A percentile compares a stretch with the other conserved stretches of the same genome.
Conservation (phyloP, 2,329 filamentous ascomycete genomes). For the Xylariaceae sp. region DNA sequence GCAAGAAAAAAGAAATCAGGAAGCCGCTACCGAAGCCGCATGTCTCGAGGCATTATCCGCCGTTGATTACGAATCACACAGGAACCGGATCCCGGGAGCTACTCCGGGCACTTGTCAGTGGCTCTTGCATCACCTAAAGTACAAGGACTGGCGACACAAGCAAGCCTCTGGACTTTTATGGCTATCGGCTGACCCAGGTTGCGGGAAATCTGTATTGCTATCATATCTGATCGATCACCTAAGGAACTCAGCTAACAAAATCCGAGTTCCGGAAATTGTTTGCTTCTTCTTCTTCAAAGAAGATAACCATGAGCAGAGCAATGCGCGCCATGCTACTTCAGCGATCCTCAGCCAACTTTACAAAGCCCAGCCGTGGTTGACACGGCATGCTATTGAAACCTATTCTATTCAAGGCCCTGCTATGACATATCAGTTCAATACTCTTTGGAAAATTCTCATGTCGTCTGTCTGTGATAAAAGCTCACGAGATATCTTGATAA, state of each 20-base stretch:
- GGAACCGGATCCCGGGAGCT: neutral
- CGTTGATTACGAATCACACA: neutral
- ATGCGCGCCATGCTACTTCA: neutral
- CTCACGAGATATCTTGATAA: too few relatives aligned
- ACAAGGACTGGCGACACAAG: neutral
- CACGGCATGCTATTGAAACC: neutral
- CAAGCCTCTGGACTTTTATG: neutral
- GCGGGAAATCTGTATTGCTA: neutral
- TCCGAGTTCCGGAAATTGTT: neutral
- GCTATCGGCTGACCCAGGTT: constrained; percentile 1
- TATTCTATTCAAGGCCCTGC: neutral
- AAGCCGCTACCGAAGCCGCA: too few relatives aligned
- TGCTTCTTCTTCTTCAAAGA: neutral
- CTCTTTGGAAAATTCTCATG: neutral
- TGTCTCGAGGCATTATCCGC: too few relatives aligned
- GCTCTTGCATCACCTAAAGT: neutral
- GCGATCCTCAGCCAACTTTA: neutral
- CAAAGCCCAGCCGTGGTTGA: neutral
- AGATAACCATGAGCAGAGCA: neutral
- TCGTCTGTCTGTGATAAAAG: neutral
- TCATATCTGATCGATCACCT: neutral
- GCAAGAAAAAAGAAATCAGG: too few relatives aligned
- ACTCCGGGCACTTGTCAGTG: neutral
- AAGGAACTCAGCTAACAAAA: neutral
- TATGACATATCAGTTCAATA: neutral